Conservation (phyloP, 192 early-diverging fungal species). For the Funneliformis mosseae region DNA sequence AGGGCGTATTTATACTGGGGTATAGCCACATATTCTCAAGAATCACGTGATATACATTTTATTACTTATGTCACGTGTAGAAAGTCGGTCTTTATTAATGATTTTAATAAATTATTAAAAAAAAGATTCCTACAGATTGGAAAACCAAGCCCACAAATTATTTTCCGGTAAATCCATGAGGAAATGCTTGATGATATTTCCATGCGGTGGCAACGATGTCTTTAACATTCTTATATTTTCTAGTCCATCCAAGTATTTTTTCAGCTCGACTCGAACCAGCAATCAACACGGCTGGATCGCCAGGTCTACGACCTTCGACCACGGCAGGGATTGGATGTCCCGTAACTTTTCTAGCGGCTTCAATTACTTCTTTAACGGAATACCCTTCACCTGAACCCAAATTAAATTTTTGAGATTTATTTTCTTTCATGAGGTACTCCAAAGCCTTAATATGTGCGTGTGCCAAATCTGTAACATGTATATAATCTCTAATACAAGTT, state of each 20-base stretch:
- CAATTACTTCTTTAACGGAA: slow-evolving; percentile 91
- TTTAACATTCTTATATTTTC: slow-evolving; percentile 43
- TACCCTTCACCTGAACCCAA: slow-evolving; percentile 88
- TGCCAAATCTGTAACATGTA: slow-evolving; percentile 94
- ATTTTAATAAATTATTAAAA: no score
- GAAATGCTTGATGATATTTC: slow-evolving; percentile 32
- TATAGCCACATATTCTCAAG: no score
- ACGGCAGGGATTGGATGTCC: slow-evolving; percentile 78
- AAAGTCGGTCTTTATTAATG: no score
- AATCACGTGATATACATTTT: no score
- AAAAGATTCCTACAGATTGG: no score
- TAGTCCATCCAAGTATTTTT: slow-evolving; percentile 42
- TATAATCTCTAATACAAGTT: slow-evolving; percentile 93
- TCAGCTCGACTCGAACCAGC: slow-evolving; percentile 63
- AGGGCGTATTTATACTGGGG: no score
- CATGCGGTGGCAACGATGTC: slow-evolving; percentile 38
- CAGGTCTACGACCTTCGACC: slow-evolving; percentile 67
- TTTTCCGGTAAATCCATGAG: slow-evolving; percentile 16
- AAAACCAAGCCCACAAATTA: background rate
- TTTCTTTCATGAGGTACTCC: slow-evolving; percentile 30
- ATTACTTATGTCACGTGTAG: no score
- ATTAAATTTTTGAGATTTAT: slow-evolving; percentile 75
- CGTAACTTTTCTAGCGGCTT: slow-evolving; percentile 77
- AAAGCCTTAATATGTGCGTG: slow-evolving; percentile 87
- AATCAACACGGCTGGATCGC: slow-evolving; percentile 85